Evolutionary conservation across 371 early-diverging fungal species (phyloP), one percentile per base, ranked within the genome.

Genomic region (Choanephora cucurbitarum): DNA sequence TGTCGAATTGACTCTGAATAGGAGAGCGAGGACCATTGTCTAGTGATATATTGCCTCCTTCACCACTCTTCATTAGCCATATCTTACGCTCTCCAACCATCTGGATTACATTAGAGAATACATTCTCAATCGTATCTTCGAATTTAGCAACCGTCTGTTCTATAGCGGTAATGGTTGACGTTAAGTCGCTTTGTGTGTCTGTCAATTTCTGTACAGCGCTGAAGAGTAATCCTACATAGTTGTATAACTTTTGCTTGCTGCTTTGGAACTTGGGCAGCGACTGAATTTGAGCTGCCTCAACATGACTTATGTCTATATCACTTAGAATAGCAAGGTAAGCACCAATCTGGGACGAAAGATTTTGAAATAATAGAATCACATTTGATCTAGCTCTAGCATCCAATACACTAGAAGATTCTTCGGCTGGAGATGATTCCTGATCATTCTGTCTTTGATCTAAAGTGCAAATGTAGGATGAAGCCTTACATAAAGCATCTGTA

Each of bases 181-280:
- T 55, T 24, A 80, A 58, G 15, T 72, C 57, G 0, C 48, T 39
- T 1, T 66, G 58, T n/a, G 79, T 60, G 55, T 83, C 67, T 1
- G 88, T 86, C 1, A 86, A 76, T 14, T 75, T 66, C 43, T 86
- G 86, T 6, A 85, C 82, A 6, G 83, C 82, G 66, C 82, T 84
- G 46, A 89, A 85, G 11, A 91, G 66, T 17, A 80, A 68, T 0
- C 89, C 86, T 31, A 90, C 77, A 13, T 77, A 70, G 61, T 89
- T 88, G 73, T 85, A 89, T 28, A 91, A 60, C 6, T 75, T 58
- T 52, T 88, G 85, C 52, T 90, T 87, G 17, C 82, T 77, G 42
- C 79, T 75, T 46, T 84, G 82, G 62, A 85, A 88, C 21, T 85
- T 82, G 31, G 83, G 75, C 14, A 79, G 62, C 14, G 81, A 64